A percentile compares a stretch with the other conserved stretches of the same genome.
Evolutionary conservation across 805 yeast species (phyloP).

Genomic region (Lachancea fermentati): DNA sequence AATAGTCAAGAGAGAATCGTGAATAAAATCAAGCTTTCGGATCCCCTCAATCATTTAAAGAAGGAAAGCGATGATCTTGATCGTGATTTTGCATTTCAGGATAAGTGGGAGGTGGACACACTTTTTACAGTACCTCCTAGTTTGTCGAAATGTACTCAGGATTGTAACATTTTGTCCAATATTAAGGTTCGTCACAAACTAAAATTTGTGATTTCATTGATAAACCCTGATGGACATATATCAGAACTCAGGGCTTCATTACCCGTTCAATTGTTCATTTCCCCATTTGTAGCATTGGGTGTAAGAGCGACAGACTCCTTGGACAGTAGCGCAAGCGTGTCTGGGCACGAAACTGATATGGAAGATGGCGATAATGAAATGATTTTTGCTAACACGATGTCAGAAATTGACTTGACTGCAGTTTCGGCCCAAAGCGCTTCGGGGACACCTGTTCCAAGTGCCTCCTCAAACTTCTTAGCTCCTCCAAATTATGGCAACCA

Average conservation of each 20-base stretch:
- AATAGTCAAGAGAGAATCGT: conserved; percentile 60
- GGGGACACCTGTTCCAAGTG: conserved; percentile 15
- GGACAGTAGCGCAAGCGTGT: conserved; percentile 12
- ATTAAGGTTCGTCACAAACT: conserved; percentile 85
- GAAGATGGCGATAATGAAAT: conserved; percentile 34
- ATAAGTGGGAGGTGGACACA: conserved; percentile 70
- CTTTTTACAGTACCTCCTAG: conserved; percentile 63
- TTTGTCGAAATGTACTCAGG: conserved; percentile 76
- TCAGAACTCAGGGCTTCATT: conserved; percentile 88
- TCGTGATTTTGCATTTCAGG: conserved; percentile 34
- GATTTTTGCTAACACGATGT: conserved; percentile 34
- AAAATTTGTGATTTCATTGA: conserved; percentile 69
- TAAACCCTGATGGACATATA: conserved; percentile 87
- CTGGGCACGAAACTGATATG: conserved; percentile 16
- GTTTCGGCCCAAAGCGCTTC: conserved; percentile 8
- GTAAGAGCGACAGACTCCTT: conserved; percentile 18
- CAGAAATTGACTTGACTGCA: conserved; percentile 26
- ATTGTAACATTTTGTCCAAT: conserved; percentile 63
- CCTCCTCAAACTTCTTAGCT: conserved; percentile 48
- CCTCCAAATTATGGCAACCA: conserved; percentile 84
- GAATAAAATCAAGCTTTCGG: conserved; percentile 43
- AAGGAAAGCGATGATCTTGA: conserved; percentile 24
- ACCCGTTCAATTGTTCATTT: conserved; percentile 70
- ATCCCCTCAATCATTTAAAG: conserved; percentile 35
- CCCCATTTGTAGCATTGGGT: conserved; percentile 72